Evolutionary conservation across 441 rosid species (phyloP).

Genomic region (Erodium chrysanthum): DNA sequence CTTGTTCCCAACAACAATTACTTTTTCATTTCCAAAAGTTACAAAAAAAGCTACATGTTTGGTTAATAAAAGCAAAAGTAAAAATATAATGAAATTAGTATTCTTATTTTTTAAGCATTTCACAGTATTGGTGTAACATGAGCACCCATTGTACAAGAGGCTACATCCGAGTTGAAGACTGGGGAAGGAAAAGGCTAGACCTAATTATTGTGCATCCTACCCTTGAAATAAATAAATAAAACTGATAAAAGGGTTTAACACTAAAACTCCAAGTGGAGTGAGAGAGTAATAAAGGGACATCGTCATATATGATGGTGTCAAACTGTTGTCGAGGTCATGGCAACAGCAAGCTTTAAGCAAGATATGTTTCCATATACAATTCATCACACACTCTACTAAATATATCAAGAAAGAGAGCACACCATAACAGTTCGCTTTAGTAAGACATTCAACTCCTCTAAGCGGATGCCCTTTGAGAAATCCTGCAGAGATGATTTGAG

Average conservation of each 20-base stretch:
- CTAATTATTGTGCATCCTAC: not conserved
- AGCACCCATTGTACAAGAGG: not conserved
- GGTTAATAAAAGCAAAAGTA: not conserved
- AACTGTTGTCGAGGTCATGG: not conserved
- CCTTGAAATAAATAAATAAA: not conserved
- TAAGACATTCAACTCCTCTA: slow-evolving; percentile 78
- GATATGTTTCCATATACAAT: not conserved
- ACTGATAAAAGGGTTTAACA: not conserved
- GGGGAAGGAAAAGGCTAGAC: not conserved
- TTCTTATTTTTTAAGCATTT: not conserved
- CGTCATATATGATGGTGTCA: not conserved
- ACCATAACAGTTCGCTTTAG: slow-evolving; percentile 92
- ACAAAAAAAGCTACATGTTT: not conserved
- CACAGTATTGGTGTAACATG: not conserved
- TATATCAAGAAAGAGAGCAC: slow-evolving; percentile 23
- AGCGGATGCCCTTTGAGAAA: slow-evolving; percentile 77
- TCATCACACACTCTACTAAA: not conserved
- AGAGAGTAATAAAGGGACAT: not conserved
- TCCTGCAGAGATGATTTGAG: slow-evolving; percentile 42
- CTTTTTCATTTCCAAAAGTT: not conserved
- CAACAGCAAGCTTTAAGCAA: not conserved
- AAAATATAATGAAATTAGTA: not conserved
- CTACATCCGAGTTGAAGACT: not conserved
- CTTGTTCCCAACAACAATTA: not conserved
- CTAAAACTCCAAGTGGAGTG: not conserved